Base-by-base conservation (phyloP, 108 stramenopile genomes). In the Nitzschia sp. region DNA sequence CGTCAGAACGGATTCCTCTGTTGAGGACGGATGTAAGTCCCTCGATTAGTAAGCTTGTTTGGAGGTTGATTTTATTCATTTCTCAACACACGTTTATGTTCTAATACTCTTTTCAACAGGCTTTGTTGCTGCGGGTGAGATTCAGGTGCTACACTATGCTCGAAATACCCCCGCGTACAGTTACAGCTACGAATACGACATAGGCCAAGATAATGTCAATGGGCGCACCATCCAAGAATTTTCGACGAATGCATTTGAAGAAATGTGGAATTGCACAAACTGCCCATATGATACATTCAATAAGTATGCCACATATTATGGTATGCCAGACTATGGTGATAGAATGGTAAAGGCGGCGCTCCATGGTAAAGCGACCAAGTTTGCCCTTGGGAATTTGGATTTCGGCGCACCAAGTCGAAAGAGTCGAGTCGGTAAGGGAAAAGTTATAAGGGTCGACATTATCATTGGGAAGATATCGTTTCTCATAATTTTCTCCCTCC, bases 241-340 rank as follows among this genome's bases (percentile, higher is more conserved):
- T 69, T 76, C 74, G 9, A 80, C 78, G 4, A 26, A 60, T 11
- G 79, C 79, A n/a, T n/a, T 71, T 33, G 56, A 58, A 4, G 72
- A 76, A 65, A 75, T 83, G 77, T 57, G 26, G 35, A 54, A 58
- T 13, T 80, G 77, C 15, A 29, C 48, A n/a, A 31, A 66, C 25
- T 71, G 69, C 35, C 58, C 66, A 4, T 76, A 57, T 28, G 33
- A 53, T 3, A 47, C 23, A 19, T 84, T 63, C 59, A 47, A 45
- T 38, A 78, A 82, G 46, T 84, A 72, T 53, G 56, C 66, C 35
- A 54, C 72, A 4, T 87, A 87, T 68, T 87, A 83, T 72, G 85
- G 85, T 31, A 48, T 22, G 17, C 22, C 46, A 31, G 78, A 76
- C 35, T 87, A 87, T 54, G 86, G 73, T 5, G 58, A 84, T 50